A percentile compares a stretch with the other conserved stretches of the same genome.
Conservation (phyloP, 1,139 yeast genomes). For the Trichomonascaceae sp. region DNA sequence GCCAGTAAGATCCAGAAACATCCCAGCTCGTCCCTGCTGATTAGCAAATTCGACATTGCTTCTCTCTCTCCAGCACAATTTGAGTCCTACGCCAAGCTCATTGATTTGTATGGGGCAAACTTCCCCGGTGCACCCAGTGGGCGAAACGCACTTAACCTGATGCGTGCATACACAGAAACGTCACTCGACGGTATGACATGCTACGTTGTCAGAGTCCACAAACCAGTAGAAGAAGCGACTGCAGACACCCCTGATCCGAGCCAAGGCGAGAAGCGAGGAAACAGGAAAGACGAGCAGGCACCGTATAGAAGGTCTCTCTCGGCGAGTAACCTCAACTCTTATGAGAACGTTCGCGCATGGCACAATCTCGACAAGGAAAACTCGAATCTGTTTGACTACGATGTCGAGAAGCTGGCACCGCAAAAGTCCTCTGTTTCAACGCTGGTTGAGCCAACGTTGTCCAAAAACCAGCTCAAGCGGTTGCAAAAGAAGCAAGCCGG, state of each 20-base stretch:
- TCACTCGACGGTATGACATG: conserved; percentile 26
- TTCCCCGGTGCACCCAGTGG: conserved; percentile 30
- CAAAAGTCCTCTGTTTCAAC: conserved; percentile 1
- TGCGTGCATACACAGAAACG: conserved; percentile 27
- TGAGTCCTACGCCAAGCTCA: conserved; percentile 29
- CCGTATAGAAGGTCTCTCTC: background rate
- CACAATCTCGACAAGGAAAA: conserved; percentile 23
- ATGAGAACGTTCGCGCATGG: conserved; percentile 26
- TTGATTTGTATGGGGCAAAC: conserved; percentile 24
- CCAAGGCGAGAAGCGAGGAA: background rate
- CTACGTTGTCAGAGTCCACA: conserved; percentile 28
- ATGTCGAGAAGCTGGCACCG: conserved; percentile 2
- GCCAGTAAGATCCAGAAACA: conserved; percentile 12
- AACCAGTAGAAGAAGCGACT: conserved; percentile 4
- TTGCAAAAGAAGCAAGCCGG: conserved; percentile 21
- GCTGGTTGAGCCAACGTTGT: conserved; percentile 12
- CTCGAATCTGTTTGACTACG: conserved; percentile 7
- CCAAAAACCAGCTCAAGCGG: conserved; percentile 29
- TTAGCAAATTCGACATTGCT: conserved; percentile 27
- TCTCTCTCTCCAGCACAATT: conserved; percentile 23
- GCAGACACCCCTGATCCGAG: background rate
- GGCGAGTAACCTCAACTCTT: conserved; percentile 8
- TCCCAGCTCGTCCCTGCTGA: conserved; percentile 22
- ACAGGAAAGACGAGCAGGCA: background rate
- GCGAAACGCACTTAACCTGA: conserved; percentile 27